These are phyloP conservation scores for Clarireedia monteithiana DNA, from an alignment of 2,329 filamentous ascomycete species.

Conservation along the genomic window DNA sequence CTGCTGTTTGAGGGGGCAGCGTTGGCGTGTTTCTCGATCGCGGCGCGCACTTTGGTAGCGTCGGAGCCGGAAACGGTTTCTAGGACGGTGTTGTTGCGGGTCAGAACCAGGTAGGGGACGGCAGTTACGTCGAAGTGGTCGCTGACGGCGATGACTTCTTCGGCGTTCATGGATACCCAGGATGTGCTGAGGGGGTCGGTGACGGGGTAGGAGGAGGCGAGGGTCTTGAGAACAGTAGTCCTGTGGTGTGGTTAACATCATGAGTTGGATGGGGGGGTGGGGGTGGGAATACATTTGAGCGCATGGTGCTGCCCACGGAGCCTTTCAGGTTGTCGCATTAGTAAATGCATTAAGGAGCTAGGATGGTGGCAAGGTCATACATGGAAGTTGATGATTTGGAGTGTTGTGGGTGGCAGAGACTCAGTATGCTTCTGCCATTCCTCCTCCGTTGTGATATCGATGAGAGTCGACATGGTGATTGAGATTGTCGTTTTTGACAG, in stretches of 20 bases:
- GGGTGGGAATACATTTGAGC: constrained; percentile 10
- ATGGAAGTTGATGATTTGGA: constrained; percentile 88
- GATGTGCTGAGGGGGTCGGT: constrained; percentile 56
- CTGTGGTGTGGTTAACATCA: constrained; percentile 46
- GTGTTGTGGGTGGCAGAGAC: constrained; percentile 58
- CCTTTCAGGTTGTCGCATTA: constrained; percentile 29
- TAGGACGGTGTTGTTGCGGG: constrained; percentile 66
- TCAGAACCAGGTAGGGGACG: constrained; percentile 83
- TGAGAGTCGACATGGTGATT: constrained; percentile 64
- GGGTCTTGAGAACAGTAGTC: constrained; percentile 74
- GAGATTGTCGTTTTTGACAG: background rate
- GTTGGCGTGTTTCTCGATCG: constrained; percentile 65
- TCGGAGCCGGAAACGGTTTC: constrained; percentile 88
- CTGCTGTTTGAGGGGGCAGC: background rate
- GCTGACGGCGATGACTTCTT: constrained; percentile 85
- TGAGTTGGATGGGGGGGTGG: constrained; percentile 59
- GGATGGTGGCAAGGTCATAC: background rate
- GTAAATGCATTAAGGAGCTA: background rate
- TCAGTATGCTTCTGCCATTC: constrained; percentile 65
- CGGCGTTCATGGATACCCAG: constrained; percentile 89
- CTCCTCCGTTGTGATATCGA: constrained; percentile 65
- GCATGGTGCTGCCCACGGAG: constrained; percentile 82
- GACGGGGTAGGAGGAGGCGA: constrained; percentile 57
- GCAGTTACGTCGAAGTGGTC: constrained; percentile 92
- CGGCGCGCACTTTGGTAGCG: constrained; percentile 72